A percentile compares a stretch with the other conserved stretches of the same genome.
phyloP scores from a whole-genome alignment of 495 filamentous ascomycete genomes.

The Neurospora sp. region DNA sequence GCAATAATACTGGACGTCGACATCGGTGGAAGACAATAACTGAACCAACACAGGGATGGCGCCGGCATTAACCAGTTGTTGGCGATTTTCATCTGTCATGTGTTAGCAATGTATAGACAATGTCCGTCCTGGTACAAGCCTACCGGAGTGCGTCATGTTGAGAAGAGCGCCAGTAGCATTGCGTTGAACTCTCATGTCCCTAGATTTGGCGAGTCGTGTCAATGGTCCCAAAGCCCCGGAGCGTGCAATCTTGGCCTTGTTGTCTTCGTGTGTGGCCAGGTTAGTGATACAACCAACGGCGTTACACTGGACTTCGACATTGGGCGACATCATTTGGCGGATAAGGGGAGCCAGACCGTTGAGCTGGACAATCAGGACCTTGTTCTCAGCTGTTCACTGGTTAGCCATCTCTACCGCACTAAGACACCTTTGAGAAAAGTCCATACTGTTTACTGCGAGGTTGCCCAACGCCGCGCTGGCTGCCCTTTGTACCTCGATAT shows the following conservation, averaged over 20 bases:
- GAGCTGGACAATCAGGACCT: constrained; percentile 86
- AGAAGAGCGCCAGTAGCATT: constrained; percentile 94
- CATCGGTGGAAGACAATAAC: constrained; percentile 79
- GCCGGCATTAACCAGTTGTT: constrained; percentile 91
- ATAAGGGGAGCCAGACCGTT: constrained; percentile 88
- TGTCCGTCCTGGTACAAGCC: constrained; percentile 11
- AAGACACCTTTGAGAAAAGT: background rate
- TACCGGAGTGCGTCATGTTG: constrained; percentile 99
- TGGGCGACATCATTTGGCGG: constrained; percentile 96
- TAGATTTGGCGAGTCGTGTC: constrained; percentile 88
- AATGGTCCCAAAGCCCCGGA: constrained; percentile 87
- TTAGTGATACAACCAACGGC: constrained; percentile 98
- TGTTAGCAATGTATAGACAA: constrained; percentile 14
- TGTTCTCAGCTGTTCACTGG: constrained; percentile 73
- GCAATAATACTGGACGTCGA: constrained; percentile 99
- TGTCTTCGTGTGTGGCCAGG: constrained; percentile 94
- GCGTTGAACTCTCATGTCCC: constrained; percentile 95
- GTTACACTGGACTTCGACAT: constrained; percentile 98
- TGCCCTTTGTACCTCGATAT: constrained; percentile 95
- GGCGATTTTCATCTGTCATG: constrained; percentile 78
- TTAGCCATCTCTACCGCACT: constrained; percentile 33
- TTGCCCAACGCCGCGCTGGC: constrained; percentile 95
- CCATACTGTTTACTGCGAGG: constrained; percentile 89
- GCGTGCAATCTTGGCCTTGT: constrained; percentile 95
- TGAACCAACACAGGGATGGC: constrained; percentile 95